Evolutionary conservation across 495 filamentous ascomycete species (phyloP).

Genomic region (Penicillium ochrochloron): DNA sequence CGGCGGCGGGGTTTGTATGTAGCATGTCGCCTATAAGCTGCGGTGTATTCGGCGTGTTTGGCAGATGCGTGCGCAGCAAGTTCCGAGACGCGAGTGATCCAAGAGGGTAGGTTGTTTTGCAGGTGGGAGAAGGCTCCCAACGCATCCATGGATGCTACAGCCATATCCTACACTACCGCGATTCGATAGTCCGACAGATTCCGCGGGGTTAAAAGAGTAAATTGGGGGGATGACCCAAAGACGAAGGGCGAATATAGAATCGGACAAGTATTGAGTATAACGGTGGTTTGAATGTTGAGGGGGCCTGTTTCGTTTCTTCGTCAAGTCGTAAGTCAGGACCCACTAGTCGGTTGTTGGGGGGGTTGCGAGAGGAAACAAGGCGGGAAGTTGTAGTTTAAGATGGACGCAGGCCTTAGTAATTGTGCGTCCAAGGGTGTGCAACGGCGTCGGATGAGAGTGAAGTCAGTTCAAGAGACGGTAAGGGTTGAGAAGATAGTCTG

Average conservation of each 20-base stretch:
- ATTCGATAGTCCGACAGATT: slow-evolving; percentile 2
- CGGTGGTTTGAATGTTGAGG: background rate
- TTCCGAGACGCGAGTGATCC: slow-evolving; percentile 70
- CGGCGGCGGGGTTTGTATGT: slow-evolving; percentile 36
- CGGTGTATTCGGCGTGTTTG: slow-evolving; percentile 68
- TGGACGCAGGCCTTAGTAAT: slow-evolving; percentile 11
- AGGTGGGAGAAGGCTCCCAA: slow-evolving; percentile 63
- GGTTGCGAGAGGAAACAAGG: background rate
- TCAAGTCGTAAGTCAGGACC: slow-evolving; percentile 5
- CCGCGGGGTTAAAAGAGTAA: too few species aligned
- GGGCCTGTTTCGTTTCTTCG: slow-evolving; percentile 1
- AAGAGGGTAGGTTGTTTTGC: slow-evolving; percentile 64
- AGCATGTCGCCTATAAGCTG: slow-evolving; percentile 43
- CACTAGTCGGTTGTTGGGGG: background rate
- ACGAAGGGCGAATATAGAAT: background rate
- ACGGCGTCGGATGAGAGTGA: slow-evolving; percentile 4
- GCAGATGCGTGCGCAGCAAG: slow-evolving; percentile 68
- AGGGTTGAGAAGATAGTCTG: slow-evolving; percentile 10
- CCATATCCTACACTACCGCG: slow-evolving; percentile 24
- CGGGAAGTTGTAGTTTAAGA: background rate
- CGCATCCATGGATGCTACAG: slow-evolving; percentile 59
- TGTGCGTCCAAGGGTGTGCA: slow-evolving; percentile 1
- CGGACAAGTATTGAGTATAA: background rate
- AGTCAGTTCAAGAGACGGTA: slow-evolving; percentile 23
- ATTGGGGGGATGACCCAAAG: too few species aligned